phyloP scores from a whole-genome alignment of 805 yeast species.

The Lipomyces yamanashiensis region DNA sequence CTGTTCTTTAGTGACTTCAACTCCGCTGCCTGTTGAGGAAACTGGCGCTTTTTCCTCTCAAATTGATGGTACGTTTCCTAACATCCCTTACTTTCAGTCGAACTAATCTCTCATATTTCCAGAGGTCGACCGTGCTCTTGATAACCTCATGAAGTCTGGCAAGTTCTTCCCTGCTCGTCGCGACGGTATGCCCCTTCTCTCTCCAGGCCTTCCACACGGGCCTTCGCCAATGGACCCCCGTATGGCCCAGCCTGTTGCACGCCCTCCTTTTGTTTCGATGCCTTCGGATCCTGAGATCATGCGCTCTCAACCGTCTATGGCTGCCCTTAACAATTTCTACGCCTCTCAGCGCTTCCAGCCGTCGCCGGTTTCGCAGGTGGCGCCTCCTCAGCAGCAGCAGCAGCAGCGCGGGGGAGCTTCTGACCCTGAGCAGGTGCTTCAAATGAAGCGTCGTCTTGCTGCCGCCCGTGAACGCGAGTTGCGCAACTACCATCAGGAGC shows the following conservation, averaged over 20 bases:
- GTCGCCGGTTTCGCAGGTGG: slow-evolving; percentile 21
- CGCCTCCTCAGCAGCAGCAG: background rate
- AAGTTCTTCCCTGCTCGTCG: slow-evolving; percentile 38
- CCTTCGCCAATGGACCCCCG: slow-evolving; percentile 35
- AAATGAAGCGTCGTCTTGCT: slow-evolving; percentile 38
- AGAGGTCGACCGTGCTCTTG: slow-evolving; percentile 39
- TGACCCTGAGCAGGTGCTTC: slow-evolving; percentile 36
- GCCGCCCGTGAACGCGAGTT: slow-evolving; percentile 38
- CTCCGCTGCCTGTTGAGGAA: slow-evolving; percentile 32
- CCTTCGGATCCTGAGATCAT: slow-evolving; percentile 30
- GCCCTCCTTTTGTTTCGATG: slow-evolving; percentile 27
- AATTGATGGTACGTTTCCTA: slow-evolving; percentile 30
- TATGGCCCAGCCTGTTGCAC: slow-evolving; percentile 33
- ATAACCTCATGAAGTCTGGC: slow-evolving; percentile 38
- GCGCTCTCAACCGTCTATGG: slow-evolving; percentile 36
- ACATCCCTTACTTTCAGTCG: background rate
- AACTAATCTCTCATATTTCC: background rate
- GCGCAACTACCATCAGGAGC: slow-evolving; percentile 39
- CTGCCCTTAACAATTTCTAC: slow-evolving; percentile 25
- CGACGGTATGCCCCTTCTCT: slow-evolving; percentile 27
- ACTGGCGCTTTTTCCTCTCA: slow-evolving; percentile 38
- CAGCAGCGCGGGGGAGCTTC: slow-evolving; percentile 7
- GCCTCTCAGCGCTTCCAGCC: slow-evolving; percentile 34
- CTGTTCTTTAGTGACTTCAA: slow-evolving; percentile 13
- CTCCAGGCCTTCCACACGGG: slow-evolving; percentile 27